A percentile compares a stretch with the other conserved stretches of the same genome.
phyloP scores from a whole-genome alignment of 148 eudicot genomes.

The Amaranthus hypochondriacus region DNA sequence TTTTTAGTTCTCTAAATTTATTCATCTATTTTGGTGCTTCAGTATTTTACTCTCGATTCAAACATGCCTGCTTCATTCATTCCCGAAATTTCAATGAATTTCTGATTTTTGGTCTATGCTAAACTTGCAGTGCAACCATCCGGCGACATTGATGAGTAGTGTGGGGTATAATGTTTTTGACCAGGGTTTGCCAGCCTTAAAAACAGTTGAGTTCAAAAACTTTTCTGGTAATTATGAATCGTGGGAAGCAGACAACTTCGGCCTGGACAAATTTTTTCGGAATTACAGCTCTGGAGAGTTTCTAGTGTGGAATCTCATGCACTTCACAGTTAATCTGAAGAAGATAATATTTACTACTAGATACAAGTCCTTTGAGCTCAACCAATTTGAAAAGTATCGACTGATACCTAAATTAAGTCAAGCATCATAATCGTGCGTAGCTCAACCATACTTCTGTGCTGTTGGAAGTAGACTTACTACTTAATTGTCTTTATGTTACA shows the following conservation, averaged over 20 bases:
- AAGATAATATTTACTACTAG: neutral
- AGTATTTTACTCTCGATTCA: neutral
- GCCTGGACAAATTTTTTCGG: neutral
- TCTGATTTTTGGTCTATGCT: neutral
- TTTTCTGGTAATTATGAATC: neutral
- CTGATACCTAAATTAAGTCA: no score
- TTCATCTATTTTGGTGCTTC: neutral
- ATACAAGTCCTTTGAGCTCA: neutral
- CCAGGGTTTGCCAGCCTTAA: neutral
- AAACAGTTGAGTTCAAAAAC: neutral
- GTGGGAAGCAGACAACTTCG: neutral
- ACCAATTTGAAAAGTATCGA: neutral
- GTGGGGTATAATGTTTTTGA: neutral
- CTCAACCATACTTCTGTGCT: no score
- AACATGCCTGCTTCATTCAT: neutral
- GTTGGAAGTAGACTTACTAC: no score
- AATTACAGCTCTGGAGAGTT: neutral
- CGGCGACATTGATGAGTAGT: neutral
- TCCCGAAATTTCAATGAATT: neutral
- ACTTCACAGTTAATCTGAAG: neutral
- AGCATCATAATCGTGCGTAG: no score
- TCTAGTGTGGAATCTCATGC: slow-evolving; percentile 7
- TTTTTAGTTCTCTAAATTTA: neutral
- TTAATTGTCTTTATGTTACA: no score
- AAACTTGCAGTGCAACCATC: neutral